Base-by-base conservation (phyloP, 164 flowering plant species). In the Euptelea pleiosperma region DNA sequence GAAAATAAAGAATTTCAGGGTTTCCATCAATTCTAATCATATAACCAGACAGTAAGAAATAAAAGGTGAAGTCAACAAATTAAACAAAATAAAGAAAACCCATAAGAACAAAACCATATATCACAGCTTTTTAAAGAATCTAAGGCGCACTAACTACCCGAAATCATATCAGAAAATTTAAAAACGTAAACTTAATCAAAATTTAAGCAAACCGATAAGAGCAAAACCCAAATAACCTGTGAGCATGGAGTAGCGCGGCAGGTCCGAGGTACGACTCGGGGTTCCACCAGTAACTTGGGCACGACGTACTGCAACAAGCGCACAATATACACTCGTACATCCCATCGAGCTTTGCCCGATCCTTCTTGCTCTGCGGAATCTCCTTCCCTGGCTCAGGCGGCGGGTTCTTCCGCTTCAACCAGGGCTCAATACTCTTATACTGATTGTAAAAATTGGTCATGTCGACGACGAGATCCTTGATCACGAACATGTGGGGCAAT, bases 201-300 rank as follows among this genome's bases (percentile, higher is more conserved):
- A n/a, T 25, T 26, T 15, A 6, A 1, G 7, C 10, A n/a, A n/a
- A n/a, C n/a, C n/a, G n/a, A n/a, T 41, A 31, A 51, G 29, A 8
- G 33, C n/a, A 35, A 26, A 34, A 21, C 19, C 28, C 39, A 50
- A 28, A 55, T 65, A 66, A 93, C 97, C 99, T 75, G 63, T 94
- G 77, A 47, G 97, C 99, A 34, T 94, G 99, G 26, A 94, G 89
- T 41, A 94, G 73, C 3, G 99, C 95, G 14, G 99, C 96, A 0
- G 99, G 97, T 10, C 99, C 97, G n/a, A 94, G 79, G 62, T 88
- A 93, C 14, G 84, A 65, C 66, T 93, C 99, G 4, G 99, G 91
- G 58, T 90, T 93, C 99, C 99, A 93, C 99, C 99, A 93, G 60
- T 93, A 93, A 56, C 97, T 90, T 25, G 97, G 99, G 71, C 97